Percentiles rank a stretch among this genome's conserved stretches.
Conservation (phyloP, 2,329 filamentous ascomycete species). For the Pestalotiopsis sp. region DNA sequence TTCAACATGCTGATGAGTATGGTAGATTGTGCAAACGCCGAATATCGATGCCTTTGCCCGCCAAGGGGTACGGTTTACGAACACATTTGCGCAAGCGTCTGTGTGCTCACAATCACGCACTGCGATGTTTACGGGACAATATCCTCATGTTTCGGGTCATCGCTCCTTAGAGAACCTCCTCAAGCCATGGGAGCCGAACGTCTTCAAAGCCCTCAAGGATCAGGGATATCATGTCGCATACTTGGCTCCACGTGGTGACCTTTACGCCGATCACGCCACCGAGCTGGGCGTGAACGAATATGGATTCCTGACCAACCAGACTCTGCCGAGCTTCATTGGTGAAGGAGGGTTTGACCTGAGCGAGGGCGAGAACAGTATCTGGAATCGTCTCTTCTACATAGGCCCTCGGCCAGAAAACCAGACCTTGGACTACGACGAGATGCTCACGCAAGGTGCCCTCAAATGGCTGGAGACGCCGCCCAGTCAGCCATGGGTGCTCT, state of each 20-base stretch:
- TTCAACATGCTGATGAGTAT: constrained; percentile 14
- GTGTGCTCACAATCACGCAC: constrained; percentile 50
- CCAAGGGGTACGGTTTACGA: constrained; percentile 43
- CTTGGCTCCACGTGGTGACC: constrained; percentile 43
- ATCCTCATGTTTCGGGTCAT: constrained; percentile 48
- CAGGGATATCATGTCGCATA: constrained; percentile 49
- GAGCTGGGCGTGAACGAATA: constrained; percentile 48
- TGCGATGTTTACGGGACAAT: constrained; percentile 48
- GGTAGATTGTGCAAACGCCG: constrained; percentile 34
- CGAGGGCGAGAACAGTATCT: constrained; percentile 35
- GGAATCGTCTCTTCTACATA: constrained; percentile 42
- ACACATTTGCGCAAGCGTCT: constrained; percentile 47
- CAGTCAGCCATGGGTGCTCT: constrained; percentile 44
- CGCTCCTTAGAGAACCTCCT: constrained; percentile 48
- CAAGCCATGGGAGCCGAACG: constrained; percentile 50
- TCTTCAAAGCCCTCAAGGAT: constrained; percentile 46
- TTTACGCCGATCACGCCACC: constrained; percentile 44
- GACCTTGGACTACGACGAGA: constrained; percentile 47
- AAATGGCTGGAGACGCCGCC: constrained; percentile 47
- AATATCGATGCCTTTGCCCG: constrained; percentile 44
- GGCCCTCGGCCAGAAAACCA: constrained; percentile 39
- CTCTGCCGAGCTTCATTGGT: constrained; percentile 33
- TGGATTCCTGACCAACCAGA: constrained; percentile 40
- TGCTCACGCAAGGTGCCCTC: constrained; percentile 40
- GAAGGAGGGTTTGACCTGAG: constrained; percentile 22